phyloP scores from a whole-genome alignment of 768 basidiomycete genomes.

The Pleurotus giganteus region DNA sequence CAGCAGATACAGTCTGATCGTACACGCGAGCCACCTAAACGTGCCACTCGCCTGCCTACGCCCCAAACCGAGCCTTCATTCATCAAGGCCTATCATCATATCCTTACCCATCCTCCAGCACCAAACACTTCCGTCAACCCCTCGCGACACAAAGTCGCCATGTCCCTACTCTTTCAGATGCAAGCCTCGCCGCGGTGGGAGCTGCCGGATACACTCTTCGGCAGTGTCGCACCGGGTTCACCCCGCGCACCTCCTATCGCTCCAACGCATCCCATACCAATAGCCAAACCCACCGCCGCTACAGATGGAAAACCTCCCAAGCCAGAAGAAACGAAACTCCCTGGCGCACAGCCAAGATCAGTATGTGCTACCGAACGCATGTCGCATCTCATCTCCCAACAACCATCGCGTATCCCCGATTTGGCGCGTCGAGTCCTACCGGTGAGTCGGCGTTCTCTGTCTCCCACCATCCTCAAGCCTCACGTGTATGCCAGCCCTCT shows the following conservation, averaged over 20 bases:
- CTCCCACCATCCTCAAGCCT: neutral
- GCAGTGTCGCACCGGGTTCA: constrained; percentile 52
- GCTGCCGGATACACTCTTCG: constrained; percentile 62
- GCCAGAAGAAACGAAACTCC: constrained; percentile 51
- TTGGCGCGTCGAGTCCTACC: constrained; percentile 66
- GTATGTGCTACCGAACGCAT: constrained; percentile 48
- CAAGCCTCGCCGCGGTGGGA: constrained; percentile 67
- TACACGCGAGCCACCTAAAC: constrained; percentile 12
- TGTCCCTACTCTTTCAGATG: constrained; percentile 60
- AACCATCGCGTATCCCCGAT: constrained; percentile 63
- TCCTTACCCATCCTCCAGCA: constrained; percentile 63
- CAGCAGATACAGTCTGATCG: constrained; percentile 21
- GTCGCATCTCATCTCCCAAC: constrained; percentile 62
- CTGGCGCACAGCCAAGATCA: constrained; percentile 42
- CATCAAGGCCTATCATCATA: constrained; percentile 71
- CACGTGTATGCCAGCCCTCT: constrained; percentile 36
- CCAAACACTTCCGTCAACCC: constrained; percentile 48
- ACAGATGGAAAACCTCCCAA: constrained; percentile 18
- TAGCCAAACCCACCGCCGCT: constrained; percentile 27
- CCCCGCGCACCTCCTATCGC: constrained; percentile 64
- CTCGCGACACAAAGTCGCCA: constrained; percentile 71
- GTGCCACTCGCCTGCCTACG: constrained; percentile 34
- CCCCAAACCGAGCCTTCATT: constrained; percentile 65
- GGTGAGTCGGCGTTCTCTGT: constrained; percentile 39
- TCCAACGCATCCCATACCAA: constrained; percentile 62